Percentiles rank a stretch among this genome's conserved stretches.
Conservation (phyloP, 1,284 basidiomycete genomes). For the Tylopilus orsonianus region DNA sequence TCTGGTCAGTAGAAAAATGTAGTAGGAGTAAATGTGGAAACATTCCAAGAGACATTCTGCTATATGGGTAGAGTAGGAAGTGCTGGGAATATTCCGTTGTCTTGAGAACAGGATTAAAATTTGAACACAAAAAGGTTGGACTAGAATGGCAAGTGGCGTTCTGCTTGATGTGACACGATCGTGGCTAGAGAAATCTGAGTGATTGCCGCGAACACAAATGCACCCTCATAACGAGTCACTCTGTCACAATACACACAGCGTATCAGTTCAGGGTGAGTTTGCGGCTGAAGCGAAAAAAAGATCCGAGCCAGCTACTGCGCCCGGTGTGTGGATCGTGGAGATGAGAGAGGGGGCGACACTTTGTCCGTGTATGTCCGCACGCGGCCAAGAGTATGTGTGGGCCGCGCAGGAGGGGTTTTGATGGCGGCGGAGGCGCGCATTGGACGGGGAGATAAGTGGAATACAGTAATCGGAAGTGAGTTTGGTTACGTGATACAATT, state of each 20-base stretch:
- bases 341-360: too few species aligned
- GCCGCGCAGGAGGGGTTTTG: slow-evolving; percentile 5
- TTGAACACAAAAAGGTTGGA: neutral
- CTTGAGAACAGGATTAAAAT: neutral
- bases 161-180: neutral
- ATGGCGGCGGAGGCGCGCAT: slow-evolving; percentile 19
- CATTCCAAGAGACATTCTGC: too few species aligned
- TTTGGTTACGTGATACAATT: slow-evolving; percentile 29
- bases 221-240: too few species aligned
- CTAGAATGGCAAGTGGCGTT: neutral
- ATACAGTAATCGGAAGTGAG: too few species aligned
- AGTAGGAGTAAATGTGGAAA: too few species aligned
- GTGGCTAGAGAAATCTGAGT: neutral
- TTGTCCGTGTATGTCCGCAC: neutral
- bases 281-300: slow-evolving; percentile 12
- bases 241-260: too few species aligned
- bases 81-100: slow-evolving; percentile 1
- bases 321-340: slow-evolving; percentile 2
- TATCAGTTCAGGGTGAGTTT: slow-evolving; percentile 2
- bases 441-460: slow-evolving; percentile 32
- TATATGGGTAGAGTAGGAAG: neutral
- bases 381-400: slow-evolving; percentile 10
- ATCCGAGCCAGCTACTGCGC: slow-evolving; percentile 6
- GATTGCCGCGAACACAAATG: neutral
- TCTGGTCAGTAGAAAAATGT: too few species aligned